Base-by-base conservation (phyloP, 768 basidiomycete species). In the Boletus patriciae region DNA sequence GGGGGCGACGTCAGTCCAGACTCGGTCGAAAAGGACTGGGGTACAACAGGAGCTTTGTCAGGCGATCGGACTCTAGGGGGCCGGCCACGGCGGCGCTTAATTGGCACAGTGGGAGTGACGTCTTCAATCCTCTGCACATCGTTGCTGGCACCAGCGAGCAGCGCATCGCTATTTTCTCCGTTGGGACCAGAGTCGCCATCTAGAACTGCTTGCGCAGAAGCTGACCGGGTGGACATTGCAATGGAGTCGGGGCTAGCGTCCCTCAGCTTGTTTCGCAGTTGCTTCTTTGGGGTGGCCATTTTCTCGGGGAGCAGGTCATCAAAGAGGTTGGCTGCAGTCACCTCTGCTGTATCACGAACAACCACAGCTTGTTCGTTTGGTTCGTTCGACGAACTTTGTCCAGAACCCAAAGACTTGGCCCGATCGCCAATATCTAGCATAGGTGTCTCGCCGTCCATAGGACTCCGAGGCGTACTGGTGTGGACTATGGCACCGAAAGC, bases 81-180 rank as follows among this genome's bases (percentile, higher is more conserved):
- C 4, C 72, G 74, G 31, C 68, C 70, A 46, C 73, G 69, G 21
- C 66, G 71, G 44, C 70, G 73, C 50, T 78, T 79, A 60, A 29
- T 44, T 41, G 56, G 49, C 3, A 62, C 23, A 31, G 46, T 43
- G 16, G 59, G 29, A 6, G 48, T 42, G n/a, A 6, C 34, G 13
- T 50, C 62, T 12, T 57, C 65, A 29, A 27, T 46, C 19, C 47
- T 42, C 38, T 44, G 58, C 46, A 47, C 31, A 27, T 19, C 50
- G 41, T 15, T 51, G 29, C 23, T 37, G 5, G 52, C 38, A 31
- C 46, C 52, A 37, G 62, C 63, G 40, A 34, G 49, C n/a, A 60
- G 16, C 12, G 50, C 29, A 46, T 58, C 54, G 19, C 46, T 45
- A 15, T 50, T 51, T 48, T 57, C 61, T 45, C 48, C 55, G 3